Evolutionary conservation across 805 yeast genomes (phyloP), one percentile per base, ranked within the genome.

Genomic region (Debaryomyces castellii): DNA sequence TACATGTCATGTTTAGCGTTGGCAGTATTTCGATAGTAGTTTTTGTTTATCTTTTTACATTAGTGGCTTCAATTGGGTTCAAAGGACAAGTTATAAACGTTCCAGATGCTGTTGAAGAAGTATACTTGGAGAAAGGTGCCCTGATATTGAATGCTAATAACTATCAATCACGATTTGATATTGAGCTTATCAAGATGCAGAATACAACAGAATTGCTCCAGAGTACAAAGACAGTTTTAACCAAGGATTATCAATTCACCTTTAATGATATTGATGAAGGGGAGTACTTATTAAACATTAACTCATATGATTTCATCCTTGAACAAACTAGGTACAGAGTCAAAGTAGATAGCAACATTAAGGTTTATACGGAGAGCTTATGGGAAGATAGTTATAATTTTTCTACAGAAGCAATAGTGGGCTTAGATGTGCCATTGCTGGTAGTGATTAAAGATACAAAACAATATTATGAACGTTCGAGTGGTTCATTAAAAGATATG

Each of bases 271-370:
- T 72, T 41, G 24, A 30, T 3, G 43, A 45, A 11, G 77, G 77
- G 3, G 62, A 55, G 32, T 71, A 72, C 46, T 63, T 66, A 43
- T 63, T 73, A 34, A 24, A 52, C 9, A 54, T 72, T 5, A 49
- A 59, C 40, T 66, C 73, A 1, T 64, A 71, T 51, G 77, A 73
- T 45, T 71, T 70, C 50, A 41, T 45, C 7, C 54, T 73, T 21
- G 40, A 45, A 17, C 41, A 36, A 16, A 54, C 59, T 34, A 51
- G 72, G 38, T 71, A 48, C 51, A 53, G 57, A 25, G 51, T 71
- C 14, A 40, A 49, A 10, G 64, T 67, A 7, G 58, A 49, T 8
- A 56, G 56, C 16, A 53, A 50, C 3, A 33, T 43, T 12, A 24
- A 43, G n/a, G 69, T 63, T 3, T 58, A 40, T 39, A 60, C 55